phyloP scores from a whole-genome alignment of 1,284 basidiomycete species.

The Apiotrichum akiyoshidainum region DNA sequence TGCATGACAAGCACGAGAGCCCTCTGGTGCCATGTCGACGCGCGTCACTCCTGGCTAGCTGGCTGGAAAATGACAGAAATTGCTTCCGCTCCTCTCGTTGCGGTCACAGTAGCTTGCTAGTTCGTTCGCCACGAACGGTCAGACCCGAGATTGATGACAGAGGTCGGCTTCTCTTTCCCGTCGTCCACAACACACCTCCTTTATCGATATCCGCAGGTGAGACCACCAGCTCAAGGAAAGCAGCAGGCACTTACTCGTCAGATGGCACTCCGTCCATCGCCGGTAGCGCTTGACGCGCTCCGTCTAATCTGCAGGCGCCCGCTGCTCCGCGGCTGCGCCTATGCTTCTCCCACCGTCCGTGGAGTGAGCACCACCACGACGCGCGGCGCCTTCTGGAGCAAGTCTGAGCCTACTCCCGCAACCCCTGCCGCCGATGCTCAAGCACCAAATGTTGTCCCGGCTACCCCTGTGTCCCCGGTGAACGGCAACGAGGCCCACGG shows the following conservation, averaged over 20 bases:
- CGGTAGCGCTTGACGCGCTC: constrained; percentile 15
- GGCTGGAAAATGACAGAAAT: no score
- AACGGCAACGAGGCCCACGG: constrained; percentile 6
- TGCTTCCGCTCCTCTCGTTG: no score
- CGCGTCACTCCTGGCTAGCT: no score
- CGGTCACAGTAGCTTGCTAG: no score
- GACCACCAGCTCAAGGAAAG: no score
- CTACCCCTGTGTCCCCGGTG: background rate
- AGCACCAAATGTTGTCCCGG: background rate
- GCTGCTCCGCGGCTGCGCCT: background rate
- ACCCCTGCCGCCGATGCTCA: background rate
- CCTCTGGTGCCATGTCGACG: no score
- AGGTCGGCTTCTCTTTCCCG: background rate
- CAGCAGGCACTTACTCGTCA: background rate
- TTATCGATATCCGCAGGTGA: background rate
- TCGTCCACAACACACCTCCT: background rate
- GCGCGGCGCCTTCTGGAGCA: constrained; percentile 3
- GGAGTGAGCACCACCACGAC: constrained; percentile 4
- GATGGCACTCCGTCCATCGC: constrained; percentile 21
- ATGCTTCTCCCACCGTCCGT: background rate
- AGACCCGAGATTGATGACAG: background rate
- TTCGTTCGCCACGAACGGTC: no score
- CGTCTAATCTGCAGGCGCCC: constrained; percentile 12
- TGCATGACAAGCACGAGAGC: no score
- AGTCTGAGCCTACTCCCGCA: background rate